Percentiles rank a stretch among this genome's conserved stretches.
phyloP scores from a whole-genome alignment of 345 rosid species.

The Chamaenerion angustifolium region DNA sequence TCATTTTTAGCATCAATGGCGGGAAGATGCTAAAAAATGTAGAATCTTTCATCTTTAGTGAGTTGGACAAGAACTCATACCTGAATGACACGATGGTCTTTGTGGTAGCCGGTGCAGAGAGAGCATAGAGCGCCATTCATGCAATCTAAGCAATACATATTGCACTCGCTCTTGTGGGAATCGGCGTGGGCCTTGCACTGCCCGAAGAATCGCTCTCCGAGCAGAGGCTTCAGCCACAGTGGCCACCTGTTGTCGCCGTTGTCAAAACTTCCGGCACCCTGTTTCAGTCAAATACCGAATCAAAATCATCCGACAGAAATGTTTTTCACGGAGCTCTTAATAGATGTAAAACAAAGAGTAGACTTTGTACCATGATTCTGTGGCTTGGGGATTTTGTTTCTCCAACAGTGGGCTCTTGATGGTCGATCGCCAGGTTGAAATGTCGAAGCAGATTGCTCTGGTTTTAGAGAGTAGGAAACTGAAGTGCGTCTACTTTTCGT shows the following conservation, averaged over 20 bases:
- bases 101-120: conserved; percentile 54
- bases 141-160: conserved; percentile 92
- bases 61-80: conserved; percentile 15
- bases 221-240: conserved; percentile 65
- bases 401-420: conserved; percentile 51
- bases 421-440: conserved; percentile 68
- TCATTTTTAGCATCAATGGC: no score
- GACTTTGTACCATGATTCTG: conserved; percentile 51
- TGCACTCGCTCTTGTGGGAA: conserved; percentile 88
- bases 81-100: conserved; percentile 72
- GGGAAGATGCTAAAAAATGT: background rate
- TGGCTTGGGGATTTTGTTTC: conserved; percentile 67
- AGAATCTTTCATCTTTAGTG: background rate
- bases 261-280: conserved; percentile 66
- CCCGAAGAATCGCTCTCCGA: conserved; percentile 62
- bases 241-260: conserved; percentile 64
- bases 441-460: background rate
- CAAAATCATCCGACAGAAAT: no score
- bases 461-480: background rate
- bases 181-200: conserved; percentile 76
- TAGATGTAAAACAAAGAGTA: background rate
- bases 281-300: conserved; percentile 5
- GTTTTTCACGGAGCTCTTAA: background rate
- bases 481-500: conserved; percentile 1
- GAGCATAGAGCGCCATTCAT: conserved; percentile 68